Evolutionary conservation across 345 rosid species (phyloP).

Genomic region (Eucalyptus tenuipes): DNA sequence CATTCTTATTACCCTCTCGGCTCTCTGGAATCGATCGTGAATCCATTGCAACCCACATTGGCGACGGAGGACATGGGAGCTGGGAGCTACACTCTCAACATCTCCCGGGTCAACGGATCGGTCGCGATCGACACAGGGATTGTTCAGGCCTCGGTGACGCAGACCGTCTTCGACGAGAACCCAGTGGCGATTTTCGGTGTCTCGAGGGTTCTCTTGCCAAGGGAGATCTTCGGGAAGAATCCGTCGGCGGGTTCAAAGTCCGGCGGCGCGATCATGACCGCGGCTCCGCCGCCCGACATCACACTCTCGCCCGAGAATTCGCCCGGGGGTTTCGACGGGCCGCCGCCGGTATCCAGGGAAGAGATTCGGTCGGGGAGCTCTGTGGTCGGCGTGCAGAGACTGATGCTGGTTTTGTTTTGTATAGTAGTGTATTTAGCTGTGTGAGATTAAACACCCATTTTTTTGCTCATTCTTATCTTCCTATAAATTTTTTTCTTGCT

Average conservation of each 20-base stretch:
- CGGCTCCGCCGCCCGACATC: slow-evolving; percentile 33
- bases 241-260: neutral
- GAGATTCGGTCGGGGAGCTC: slow-evolving; percentile 19
- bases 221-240: slow-evolving; percentile 47
- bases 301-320: slow-evolving; percentile 38
- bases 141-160: slow-evolving; percentile 74
- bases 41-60: slow-evolving; percentile 85
- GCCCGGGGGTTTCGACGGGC: slow-evolving; percentile 4
- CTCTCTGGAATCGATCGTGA: slow-evolving; percentile 75
- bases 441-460: slow-evolving; percentile 11
- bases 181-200: slow-evolving; percentile 86
- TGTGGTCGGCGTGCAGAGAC: neutral
- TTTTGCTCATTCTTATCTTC: neutral
- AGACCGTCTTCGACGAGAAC: slow-evolving; percentile 78
- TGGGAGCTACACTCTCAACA: slow-evolving; percentile 69
- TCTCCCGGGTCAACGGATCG: slow-evolving; percentile 70
- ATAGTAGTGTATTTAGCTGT: slow-evolving; percentile 46
- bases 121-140: slow-evolving; percentile 69
- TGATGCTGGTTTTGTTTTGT: slow-evolving; percentile 25
- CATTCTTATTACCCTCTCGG: slow-evolving; percentile 93
- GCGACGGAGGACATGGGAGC: slow-evolving; percentile 81
- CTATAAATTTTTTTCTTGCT: neutral
- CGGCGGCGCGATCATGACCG: slow-evolving; percentile 8
- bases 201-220: slow-evolving; percentile 73
- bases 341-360: slow-evolving; percentile 29